Evolutionary conservation across 1,284 basidiomycete species (phyloP).

Genomic region (Melanopsichium pennsylvanicum): DNA sequence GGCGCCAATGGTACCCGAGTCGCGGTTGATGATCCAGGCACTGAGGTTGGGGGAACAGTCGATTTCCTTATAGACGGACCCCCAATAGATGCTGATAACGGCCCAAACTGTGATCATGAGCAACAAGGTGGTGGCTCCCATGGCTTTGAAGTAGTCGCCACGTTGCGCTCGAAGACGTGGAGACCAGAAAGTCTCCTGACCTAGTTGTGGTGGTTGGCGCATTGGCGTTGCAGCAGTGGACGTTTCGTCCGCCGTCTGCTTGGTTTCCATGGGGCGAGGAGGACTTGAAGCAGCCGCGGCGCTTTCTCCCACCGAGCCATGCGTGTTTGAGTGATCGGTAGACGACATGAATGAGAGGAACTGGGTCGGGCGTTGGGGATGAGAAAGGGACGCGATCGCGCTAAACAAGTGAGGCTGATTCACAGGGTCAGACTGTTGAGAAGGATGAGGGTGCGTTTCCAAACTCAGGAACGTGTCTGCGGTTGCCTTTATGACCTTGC

Average conservation of each 20-base stretch:
- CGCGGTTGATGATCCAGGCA: constrained; percentile 58
- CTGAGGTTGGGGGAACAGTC: constrained; percentile 46
- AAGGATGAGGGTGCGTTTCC: too few relatives aligned
- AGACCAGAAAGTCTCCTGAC: constrained; percentile 49
- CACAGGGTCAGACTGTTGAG: too few relatives aligned
- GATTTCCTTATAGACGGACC: constrained; percentile 47
- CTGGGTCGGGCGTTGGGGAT: too few relatives aligned
- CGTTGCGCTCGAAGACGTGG: constrained; percentile 32
- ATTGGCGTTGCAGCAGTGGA: constrained; percentile 13
- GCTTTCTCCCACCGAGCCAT: too few relatives aligned
- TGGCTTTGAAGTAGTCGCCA: constrained; percentile 36
- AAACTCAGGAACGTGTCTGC: too few relatives aligned
- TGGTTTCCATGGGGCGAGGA: too few relatives aligned
- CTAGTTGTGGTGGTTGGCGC: constrained; percentile 26
- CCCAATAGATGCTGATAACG: constrained; percentile 58
- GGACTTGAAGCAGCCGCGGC: too few relatives aligned
- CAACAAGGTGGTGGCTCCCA: constrained; percentile 25
- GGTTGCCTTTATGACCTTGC: too few relatives aligned
- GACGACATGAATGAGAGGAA: too few relatives aligned
- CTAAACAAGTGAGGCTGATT: too few relatives aligned
- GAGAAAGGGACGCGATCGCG: too few relatives aligned
- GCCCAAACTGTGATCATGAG: constrained; percentile 50
- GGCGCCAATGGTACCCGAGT: constrained; percentile 49
- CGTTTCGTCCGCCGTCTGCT: constrained; percentile 4
- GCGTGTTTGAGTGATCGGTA: too few relatives aligned